Percentiles rank a stretch among this genome's conserved stretches.
phyloP scores from a whole-genome alignment of 1,284 basidiomycete species.

The Fomitopsis pinicola region DNA sequence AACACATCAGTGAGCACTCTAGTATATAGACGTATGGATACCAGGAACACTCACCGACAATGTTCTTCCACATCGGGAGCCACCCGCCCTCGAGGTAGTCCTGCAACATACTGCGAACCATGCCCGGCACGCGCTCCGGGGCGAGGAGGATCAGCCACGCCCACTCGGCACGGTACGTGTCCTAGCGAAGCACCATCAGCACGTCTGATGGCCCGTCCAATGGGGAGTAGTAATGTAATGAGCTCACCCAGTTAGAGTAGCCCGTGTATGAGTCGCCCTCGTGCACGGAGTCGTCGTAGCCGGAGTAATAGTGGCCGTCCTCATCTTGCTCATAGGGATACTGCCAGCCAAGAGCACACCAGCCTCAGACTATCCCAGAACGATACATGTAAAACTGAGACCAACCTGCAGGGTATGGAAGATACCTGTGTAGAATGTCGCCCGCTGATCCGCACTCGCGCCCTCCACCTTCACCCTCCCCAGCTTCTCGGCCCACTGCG shows the following conservation, averaged over 20 bases:
- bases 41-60: constrained; percentile 48
- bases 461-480: constrained; percentile 58
- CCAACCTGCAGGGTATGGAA: constrained; percentile 65
- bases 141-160: constrained; percentile 75
- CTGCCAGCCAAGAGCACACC: constrained; percentile 29
- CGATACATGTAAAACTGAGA: not conserved
- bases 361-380: constrained; percentile 7
- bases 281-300: constrained; percentile 64
- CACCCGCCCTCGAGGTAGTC: constrained; percentile 79
- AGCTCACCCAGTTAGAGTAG: constrained; percentile 76
- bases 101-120: constrained; percentile 79
- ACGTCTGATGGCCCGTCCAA: not conserved
- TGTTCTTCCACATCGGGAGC: constrained; percentile 90
- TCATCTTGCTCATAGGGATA: constrained; percentile 81
- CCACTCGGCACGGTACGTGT: constrained; percentile 78
- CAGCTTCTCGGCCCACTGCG: constrained; percentile 70
- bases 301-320: constrained; percentile 71
- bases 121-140: constrained; percentile 69
- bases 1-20: not conserved
- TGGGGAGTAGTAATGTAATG: not conserved
- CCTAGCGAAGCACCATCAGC: constrained; percentile 33
- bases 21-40: not conserved
- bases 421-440: constrained; percentile 65
- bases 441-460: constrained; percentile 46
- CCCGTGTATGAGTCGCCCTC: constrained; percentile 70